Evolutionary conservation across 805 yeast species (phyloP).

Genomic region (Zygoascus flipseniorum): DNA sequence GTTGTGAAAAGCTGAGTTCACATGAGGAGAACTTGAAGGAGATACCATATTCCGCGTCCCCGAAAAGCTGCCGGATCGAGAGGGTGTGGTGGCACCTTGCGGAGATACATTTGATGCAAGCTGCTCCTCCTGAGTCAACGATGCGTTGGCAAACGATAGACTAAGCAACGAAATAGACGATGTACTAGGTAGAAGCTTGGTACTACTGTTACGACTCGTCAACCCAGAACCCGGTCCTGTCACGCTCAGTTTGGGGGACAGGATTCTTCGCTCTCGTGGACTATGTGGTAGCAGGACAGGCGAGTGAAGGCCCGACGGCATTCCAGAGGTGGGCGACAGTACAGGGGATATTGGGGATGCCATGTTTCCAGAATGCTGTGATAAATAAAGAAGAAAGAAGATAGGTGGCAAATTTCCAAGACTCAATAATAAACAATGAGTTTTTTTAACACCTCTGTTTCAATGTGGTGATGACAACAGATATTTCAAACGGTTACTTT

Average conservation of each 20-base stretch:
- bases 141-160: constrained; percentile 11
- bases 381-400: too few relatives aligned
- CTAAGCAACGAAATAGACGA: constrained; percentile 15
- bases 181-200: constrained; percentile 13
- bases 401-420: too few relatives aligned
- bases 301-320: constrained; percentile 2
- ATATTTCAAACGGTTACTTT: background rate
- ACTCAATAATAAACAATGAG: too few relatives aligned
- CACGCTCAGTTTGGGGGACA: background rate
- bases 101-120: background rate
- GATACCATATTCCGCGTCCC: constrained; percentile 1
- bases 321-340: background rate
- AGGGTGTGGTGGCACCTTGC: background rate
- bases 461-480: background rate
- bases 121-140: constrained; percentile 1
- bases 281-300: constrained; percentile 12
- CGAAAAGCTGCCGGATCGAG: background rate
- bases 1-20: constrained; percentile 3
- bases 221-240: background rate
- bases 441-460: background rate
- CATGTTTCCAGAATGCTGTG: constrained; percentile 1
- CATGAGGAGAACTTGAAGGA: constrained; percentile 5
- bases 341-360: constrained; percentile 11
- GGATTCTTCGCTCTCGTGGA: constrained; percentile 7
- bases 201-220: background rate